Conservation (phyloP, 2,329 filamentous ascomycete genomes). For the Blastomyces silverae region DNA sequence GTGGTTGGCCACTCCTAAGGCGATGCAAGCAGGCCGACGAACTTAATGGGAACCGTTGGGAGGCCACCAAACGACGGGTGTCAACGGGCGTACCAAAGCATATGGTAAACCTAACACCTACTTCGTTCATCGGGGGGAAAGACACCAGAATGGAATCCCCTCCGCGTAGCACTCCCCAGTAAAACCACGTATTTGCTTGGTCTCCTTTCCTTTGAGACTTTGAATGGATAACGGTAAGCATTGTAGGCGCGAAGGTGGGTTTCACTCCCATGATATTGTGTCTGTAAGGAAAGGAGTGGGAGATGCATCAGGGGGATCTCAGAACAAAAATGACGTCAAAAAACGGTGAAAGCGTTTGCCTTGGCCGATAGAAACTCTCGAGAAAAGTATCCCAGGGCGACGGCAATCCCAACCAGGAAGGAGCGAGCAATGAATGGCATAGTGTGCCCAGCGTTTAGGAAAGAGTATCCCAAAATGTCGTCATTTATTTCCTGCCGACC, state of each 20-base stretch:
- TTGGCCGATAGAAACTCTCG: neutral
- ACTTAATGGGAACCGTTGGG: neutral
- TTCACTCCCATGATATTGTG: neutral
- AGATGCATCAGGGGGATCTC: neutral
- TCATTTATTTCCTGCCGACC: neutral
- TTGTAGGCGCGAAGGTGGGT: neutral
- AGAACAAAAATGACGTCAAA: slow-evolving; percentile 2
- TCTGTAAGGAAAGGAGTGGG: neutral
- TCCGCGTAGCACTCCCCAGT: neutral
- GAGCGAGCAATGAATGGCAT: neutral
- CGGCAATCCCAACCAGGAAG: neutral
- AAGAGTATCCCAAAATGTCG: neutral
- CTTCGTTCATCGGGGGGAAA: neutral
- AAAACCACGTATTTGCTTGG: neutral
- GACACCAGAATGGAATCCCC: neutral
- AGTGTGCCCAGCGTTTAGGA: neutral
- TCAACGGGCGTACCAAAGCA: neutral
- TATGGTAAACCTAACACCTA: neutral
- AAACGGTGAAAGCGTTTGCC: neutral
- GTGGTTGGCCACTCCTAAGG: neutral
- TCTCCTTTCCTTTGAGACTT: neutral
- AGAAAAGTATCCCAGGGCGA: neutral
- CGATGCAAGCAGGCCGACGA: neutral
- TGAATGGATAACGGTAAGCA: neutral
- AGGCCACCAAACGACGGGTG: neutral